phyloP scores from a whole-genome alignment of 495 filamentous ascomycete species.

The Penicillium argentinense region DNA sequence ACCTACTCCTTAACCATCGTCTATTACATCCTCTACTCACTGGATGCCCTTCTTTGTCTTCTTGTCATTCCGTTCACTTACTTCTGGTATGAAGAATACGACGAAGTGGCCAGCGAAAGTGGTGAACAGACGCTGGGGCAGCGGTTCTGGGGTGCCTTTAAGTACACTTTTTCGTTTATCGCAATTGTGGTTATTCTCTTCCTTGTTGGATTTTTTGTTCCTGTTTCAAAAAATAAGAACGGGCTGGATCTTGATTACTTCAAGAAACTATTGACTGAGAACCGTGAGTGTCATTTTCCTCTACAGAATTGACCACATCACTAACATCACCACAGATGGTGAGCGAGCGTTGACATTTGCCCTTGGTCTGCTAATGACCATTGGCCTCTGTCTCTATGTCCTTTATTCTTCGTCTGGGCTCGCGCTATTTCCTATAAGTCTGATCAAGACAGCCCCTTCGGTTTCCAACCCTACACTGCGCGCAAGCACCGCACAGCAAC shows the following conservation, averaged over 20 bases:
- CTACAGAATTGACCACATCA: neutral
- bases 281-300: slow-evolving; percentile 55
- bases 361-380: slow-evolving; percentile 77
- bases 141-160: slow-evolving; percentile 77
- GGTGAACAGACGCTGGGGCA: slow-evolving; percentile 67
- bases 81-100: slow-evolving; percentile 97
- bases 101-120: slow-evolving; percentile 76
- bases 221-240: slow-evolving; percentile 61
- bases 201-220: slow-evolving; percentile 89
- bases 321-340: slow-evolving; percentile 55
- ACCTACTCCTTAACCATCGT: slow-evolving; percentile 77
- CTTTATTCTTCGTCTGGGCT: slow-evolving; percentile 87
- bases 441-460: slow-evolving; percentile 87
- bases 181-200: slow-evolving; percentile 78
- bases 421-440: slow-evolving; percentile 80
- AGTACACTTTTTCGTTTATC: slow-evolving; percentile 87
- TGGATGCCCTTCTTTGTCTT: slow-evolving; percentile 90
- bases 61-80: slow-evolving; percentile 92
- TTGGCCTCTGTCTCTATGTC: slow-evolving; percentile 82
- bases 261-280: slow-evolving; percentile 77
- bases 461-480: slow-evolving; percentile 73
- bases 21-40: slow-evolving; percentile 88
- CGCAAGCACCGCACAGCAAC: slow-evolving; percentile 71
- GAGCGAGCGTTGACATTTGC: slow-evolving; percentile 90
- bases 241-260: slow-evolving; percentile 85